Base-by-base conservation (phyloP, 2,329 filamentous ascomycete genomes). In the Ceratocystis cacaofunesta region DNA sequence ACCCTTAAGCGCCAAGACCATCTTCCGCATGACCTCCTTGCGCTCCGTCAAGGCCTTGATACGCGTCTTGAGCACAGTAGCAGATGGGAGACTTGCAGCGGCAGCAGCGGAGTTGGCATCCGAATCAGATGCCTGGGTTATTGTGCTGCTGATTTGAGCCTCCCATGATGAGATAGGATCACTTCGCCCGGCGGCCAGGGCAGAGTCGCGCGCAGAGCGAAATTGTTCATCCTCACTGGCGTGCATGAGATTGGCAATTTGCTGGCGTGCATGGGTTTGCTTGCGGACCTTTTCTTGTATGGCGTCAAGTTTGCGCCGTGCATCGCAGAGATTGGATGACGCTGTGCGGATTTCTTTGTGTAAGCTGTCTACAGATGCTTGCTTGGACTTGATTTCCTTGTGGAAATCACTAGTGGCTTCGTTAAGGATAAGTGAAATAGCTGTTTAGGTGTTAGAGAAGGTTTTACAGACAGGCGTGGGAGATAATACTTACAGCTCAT, bases 261-360 rank as follows among this genome's bases (percentile, higher is more conserved):
- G 90, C 72, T 90, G 82, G 72, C 82, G 74, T 76, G 82, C 77
- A 78, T 90, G 74, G 77, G 85, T 77, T 81, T 82, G 83, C 77
- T 75, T 85, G 77, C 75, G 85, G 28, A 85, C 79, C 46, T 84
- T 84, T 4, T 82, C 79, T 67, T 88, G 86, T 10, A 95, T 77
- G 7, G 82, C 80, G 67, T 95, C 89, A 2, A 95, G 77, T 25
- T 81, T 83, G 65, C 86, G 85, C 65, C 89, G 85, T 65, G 92
- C 87, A 65, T 91, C 87, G 69, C 87, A 86, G 41, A 96, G 83
- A 68, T 89, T 84, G 22, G 86, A 82, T 1, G 91, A 94, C 1
- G 90, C 86, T 66, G 89, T 87, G 61, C 90, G 87, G 63, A 99
- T 86, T 30, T 87, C 86, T 52, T 83, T 79, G 74, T 96, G 92